Evolutionary conservation across 140 eudicot species (phyloP), one percentile per base, ranked within the genome.

Genomic region (Flaveria floridana): DNA sequence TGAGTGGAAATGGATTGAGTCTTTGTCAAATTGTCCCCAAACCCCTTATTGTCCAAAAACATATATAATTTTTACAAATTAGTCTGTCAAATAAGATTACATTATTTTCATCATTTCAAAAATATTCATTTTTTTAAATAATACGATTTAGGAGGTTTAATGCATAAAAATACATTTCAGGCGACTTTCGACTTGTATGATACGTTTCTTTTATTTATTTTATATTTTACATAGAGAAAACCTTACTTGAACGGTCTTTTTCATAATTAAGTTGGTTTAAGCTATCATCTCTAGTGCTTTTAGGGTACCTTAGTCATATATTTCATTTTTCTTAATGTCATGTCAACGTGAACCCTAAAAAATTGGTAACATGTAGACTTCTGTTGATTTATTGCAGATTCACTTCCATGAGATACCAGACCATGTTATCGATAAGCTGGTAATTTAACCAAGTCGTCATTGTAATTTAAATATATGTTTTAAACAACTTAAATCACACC

Each of bases 381-480:
- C 44, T 51, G 69, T 77, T 65, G 72, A 46, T 28, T 81, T 75
- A 34, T 72, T 81, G 86, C 98, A 92, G 98, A 89, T 92, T 70
- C 69, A 87, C 70, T 92, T 92, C 84, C 88, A 87, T 42, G 92
- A 86, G 48, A 92, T 92, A 68, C 95, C 98, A 1, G 90, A 89
- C 42, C 72, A 82, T 68, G 81, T 82, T 39, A 80, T 92, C 37
- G 96, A 89, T 39, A 82, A 86, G 30, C 96, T 92, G 90, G 98
- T 92, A 92, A 68, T 41, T 9, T 37, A 67, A 74, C 26, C 44
- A 13, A 8, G 14, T 51, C 25, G 0, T 16, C 64, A 13, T 71
- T 41, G 13, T 52, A 21, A 25, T 59, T 68, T 61, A 47, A 19
- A 20, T 51, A 48, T 74, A 39, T 19, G 64, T 75, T 21, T 46